Evolutionary conservation across 306 rosid genomes (phyloP).

Genomic region (Gastrolobium bilobum): DNA sequence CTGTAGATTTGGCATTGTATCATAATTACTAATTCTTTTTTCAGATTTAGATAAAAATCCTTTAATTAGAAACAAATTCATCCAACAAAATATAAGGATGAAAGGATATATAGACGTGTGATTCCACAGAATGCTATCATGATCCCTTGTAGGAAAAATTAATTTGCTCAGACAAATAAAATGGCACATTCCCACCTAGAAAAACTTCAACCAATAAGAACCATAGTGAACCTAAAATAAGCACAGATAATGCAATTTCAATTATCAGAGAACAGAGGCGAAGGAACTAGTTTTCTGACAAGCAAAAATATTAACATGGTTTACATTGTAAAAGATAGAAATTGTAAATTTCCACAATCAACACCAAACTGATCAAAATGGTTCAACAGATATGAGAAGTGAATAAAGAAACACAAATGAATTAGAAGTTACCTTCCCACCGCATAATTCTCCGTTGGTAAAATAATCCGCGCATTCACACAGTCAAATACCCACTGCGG

Average conservation of each 20-base stretch:
- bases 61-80: background rate
- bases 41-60: background rate
- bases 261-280: constrained; percentile 16
- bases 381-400: background rate
- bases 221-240: background rate
- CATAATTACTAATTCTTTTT: background rate
- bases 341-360: constrained; percentile 36
- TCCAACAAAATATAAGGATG: background rate
- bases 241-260: background rate
- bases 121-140: background rate
- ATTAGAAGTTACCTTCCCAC: constrained; percentile 79
- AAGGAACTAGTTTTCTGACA: background rate
- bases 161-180: background rate
- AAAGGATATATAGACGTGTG: background rate
- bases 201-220: constrained; percentile 8
- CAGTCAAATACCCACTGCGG: constrained; percentile 97
- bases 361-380: background rate
- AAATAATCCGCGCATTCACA: constrained; percentile 79
- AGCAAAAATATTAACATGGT: background rate
- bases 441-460: constrained; percentile 78
- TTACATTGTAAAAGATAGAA: background rate
- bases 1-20: background rate
- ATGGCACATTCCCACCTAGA: constrained; percentile 11
- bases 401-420: background rate
- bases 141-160: background rate